Evolutionary conservation across 768 basidiomycete species (phyloP), one percentile per base, ranked within the genome.

Genomic region (Macrolepiota dolichaula): DNA sequence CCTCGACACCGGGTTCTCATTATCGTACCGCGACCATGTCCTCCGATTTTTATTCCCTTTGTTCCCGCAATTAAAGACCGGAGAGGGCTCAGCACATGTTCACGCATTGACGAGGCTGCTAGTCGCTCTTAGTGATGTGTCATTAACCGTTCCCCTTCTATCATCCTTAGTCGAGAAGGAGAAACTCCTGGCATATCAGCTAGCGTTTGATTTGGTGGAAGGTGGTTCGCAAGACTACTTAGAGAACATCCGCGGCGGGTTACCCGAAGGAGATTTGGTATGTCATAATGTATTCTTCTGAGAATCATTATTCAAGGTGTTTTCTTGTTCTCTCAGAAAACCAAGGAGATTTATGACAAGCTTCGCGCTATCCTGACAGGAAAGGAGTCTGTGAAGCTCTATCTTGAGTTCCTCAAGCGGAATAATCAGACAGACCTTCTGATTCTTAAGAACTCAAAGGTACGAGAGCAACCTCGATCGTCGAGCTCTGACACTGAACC

Each of bases 201-300:
- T 98, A 70, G 94, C 92, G 0, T 98, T 98, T 70, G 97, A 98
- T 74, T 77, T 98, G 51, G 91, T 90, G 13, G 96, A 98, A 74
- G 93, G 95, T 37, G 96, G 94, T 0, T 85, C 91, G 2, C 94
- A 96, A 71, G 94, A 96, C 68, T 98, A 94, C 75, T 77, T 98
- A 49, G 89, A 94, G 68, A 85, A 79, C 49, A 80, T 97, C 25
- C 81, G 87, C 58, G 83, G 74, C 51, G 82, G 84, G 27, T 75
- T 94, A 11, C 92, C 90, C 24, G 82, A 85, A 64, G 89, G 85
- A 37, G 80, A 85, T 61, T 79, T 81, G 70, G 90, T 89, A 70
- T 64, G 81, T 73, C 37, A 51, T 58, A 1, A 57, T 17, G 11
- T 51, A 50, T 44, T 15, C 55, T 35, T 49, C 27, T 17, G 17